Evolutionary conservation across 139 green algal genomes (phyloP).

Genomic region (Coelastrella sp.): DNA sequence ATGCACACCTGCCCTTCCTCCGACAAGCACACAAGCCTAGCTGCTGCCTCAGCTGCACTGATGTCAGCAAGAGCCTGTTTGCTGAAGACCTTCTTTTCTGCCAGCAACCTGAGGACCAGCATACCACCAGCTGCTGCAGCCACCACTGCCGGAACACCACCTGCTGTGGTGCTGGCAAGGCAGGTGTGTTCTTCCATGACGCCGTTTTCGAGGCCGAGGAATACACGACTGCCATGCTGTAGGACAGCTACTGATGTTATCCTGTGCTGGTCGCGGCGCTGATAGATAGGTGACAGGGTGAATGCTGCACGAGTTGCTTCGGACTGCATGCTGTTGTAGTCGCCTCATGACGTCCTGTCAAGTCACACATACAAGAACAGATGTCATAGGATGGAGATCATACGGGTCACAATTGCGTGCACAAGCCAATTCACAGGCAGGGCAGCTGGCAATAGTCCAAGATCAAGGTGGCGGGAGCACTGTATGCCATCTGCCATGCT

Average conservation of each 20-base stretch:
- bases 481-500: too few relatives aligned
- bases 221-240: slow-evolving; percentile 26
- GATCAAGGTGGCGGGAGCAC: too few relatives aligned
- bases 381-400: too few relatives aligned
- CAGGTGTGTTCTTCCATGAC: slow-evolving; percentile 44
- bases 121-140: slow-evolving; percentile 18
- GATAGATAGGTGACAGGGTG: slow-evolving; percentile 49
- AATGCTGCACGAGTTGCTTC: slow-evolving; percentile 51
- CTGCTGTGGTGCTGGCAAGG: slow-evolving; percentile 1
- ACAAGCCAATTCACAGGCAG: too few relatives aligned
- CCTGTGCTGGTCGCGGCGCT: slow-evolving; percentile 45
- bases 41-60: slow-evolving; percentile 7
- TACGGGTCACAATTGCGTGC: too few relatives aligned
- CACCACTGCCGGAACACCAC: not conserved
- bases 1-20: slow-evolving; percentile 39
- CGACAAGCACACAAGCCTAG: slow-evolving; percentile 37
- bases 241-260: slow-evolving; percentile 61
- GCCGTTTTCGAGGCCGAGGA: slow-evolving; percentile 43
- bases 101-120: slow-evolving; percentile 31
- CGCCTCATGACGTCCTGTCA: not conserved
- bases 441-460: too few relatives aligned
- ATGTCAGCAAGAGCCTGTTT: slow-evolving; percentile 12
- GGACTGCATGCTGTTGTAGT: slow-evolving; percentile 44
- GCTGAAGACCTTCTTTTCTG: slow-evolving; percentile 38
- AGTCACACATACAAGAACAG: too few relatives aligned